Conservation (phyloP, 2,329 filamentous ascomycete species). For the Proliferodiscus dingleyae region DNA sequence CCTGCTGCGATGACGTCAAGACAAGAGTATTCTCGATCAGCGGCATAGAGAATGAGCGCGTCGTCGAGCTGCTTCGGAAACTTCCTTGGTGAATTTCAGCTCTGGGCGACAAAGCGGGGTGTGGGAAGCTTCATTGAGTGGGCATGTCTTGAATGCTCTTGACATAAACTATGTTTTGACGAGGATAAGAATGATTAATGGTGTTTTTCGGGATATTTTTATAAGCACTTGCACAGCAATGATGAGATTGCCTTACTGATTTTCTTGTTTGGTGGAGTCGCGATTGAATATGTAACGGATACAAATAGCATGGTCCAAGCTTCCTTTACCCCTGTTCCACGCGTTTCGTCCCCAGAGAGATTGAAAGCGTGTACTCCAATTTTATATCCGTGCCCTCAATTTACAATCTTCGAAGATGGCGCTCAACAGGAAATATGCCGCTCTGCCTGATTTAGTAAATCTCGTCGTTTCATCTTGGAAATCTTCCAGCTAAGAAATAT, state of each 20-base stretch:
- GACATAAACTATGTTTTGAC: too few relatives aligned
- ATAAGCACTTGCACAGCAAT: too few relatives aligned
- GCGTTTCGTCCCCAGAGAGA: background rate
- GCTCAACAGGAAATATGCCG: conserved; percentile 75
- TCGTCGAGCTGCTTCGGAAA: conserved; percentile 7
- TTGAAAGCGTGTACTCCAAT: background rate
- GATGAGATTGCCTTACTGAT: too few relatives aligned
- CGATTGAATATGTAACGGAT: background rate
- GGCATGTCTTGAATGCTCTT: background rate
- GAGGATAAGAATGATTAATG: too few relatives aligned
- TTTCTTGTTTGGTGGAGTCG: background rate
- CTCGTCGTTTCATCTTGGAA: background rate
- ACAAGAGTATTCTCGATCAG: background rate
- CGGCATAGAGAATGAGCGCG: conserved; percentile 13
- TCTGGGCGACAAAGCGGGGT: conserved; percentile 8
- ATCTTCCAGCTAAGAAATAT: conserved; percentile 1
- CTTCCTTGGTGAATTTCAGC: conserved; percentile 1
- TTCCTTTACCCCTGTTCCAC: conserved; percentile 1
- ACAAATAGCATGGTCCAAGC: conserved; percentile 3
- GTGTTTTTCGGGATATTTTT: too few relatives aligned
- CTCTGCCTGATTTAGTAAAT: conserved; percentile 69
- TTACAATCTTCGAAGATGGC: conserved; percentile 48
- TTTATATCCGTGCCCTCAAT: background rate
- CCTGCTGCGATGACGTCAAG: background rate
- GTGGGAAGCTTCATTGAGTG: conserved; percentile 1